phyloP scores from a whole-genome alignment of 2,329 filamentous ascomycete species.

The Microcera coccophila region DNA sequence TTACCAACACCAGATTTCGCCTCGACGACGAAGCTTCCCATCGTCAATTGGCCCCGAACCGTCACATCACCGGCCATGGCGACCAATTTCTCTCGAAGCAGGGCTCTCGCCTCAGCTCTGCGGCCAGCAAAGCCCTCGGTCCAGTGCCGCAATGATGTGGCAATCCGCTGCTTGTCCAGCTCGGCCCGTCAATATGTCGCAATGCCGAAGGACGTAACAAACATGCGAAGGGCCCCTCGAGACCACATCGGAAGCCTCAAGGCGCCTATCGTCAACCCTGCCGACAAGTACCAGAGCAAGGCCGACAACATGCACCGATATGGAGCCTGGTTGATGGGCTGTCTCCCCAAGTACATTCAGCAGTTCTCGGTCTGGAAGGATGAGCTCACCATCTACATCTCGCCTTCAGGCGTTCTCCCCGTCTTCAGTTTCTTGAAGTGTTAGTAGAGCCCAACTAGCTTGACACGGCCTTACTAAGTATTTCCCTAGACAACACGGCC shows the following conservation, averaged over 20 bases:
- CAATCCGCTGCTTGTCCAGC: constrained; percentile 48
- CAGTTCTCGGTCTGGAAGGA: constrained; percentile 99
- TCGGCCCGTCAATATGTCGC: constrained; percentile 49
- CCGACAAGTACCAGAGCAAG: constrained; percentile 88
- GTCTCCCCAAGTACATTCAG: constrained; percentile 95
- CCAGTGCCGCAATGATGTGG: constrained; percentile 38
- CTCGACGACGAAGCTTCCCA: constrained; percentile 21
- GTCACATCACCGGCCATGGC: constrained; percentile 49
- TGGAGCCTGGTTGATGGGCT: constrained; percentile 94
- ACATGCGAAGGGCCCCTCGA: constrained; percentile 63
- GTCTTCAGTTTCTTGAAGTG: constrained; percentile 91
- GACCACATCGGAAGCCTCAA: constrained; percentile 61
- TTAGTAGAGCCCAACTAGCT: constrained; percentile 32
- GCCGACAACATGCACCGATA: constrained; percentile 87
- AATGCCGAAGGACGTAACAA: constrained; percentile 58
- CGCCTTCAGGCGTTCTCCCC: constrained; percentile 81
- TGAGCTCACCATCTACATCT: constrained; percentile 90
- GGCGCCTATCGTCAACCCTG: constrained; percentile 79
- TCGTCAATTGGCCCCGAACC: constrained; percentile 45
- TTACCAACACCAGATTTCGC: constrained; percentile 30
- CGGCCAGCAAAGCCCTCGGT: constrained; percentile 47
- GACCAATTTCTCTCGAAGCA: constrained; percentile 55
- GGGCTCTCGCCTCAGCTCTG: constrained; percentile 54
- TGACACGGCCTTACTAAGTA: constrained; percentile 4
- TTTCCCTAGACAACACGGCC: constrained; percentile 73